Evolutionary conservation across 2,329 filamentous ascomycete genomes (phyloP).

Genomic region (Pseudogymnoascus sp.): DNA sequence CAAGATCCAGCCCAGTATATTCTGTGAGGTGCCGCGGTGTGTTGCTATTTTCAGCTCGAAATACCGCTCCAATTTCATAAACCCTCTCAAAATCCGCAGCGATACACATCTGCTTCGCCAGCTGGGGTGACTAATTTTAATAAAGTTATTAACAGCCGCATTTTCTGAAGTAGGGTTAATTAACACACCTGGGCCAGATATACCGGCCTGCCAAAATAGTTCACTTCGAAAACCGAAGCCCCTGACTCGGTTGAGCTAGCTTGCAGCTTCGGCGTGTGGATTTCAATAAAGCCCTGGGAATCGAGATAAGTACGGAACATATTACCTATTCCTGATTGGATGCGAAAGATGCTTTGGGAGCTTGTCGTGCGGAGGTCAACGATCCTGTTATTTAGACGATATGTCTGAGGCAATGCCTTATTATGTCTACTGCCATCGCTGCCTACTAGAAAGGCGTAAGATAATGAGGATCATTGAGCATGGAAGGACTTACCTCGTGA

Average conservation of each 20-base stretch:
- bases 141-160: not conserved
- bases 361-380: constrained; percentile 79
- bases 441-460: not conserved
- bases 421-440: not conserved
- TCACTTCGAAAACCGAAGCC: constrained; percentile 81
- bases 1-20: constrained; percentile 80
- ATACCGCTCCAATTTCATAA: constrained; percentile 83
- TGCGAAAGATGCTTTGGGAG: constrained; percentile 79
- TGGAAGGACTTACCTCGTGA: not conserved
- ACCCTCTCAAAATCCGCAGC: constrained; percentile 82
- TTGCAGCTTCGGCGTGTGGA: constrained; percentile 87
- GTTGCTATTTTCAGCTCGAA: constrained; percentile 91
- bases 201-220: constrained; percentile 80
- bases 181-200: constrained; percentile 62
- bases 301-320: constrained; percentile 72
- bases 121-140: constrained; percentile 56
- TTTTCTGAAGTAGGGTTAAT: not conserved
- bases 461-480: not conserved
- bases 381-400: constrained; percentile 65
- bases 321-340: constrained; percentile 71
- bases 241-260: constrained; percentile 85
- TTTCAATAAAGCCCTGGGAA: constrained; percentile 74
- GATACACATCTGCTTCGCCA: constrained; percentile 89
- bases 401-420: not conserved
- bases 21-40: constrained; percentile 91